phyloP scores from a whole-genome alignment of 2,329 filamentous ascomycete genomes.

The Canariomyces notabilis region DNA sequence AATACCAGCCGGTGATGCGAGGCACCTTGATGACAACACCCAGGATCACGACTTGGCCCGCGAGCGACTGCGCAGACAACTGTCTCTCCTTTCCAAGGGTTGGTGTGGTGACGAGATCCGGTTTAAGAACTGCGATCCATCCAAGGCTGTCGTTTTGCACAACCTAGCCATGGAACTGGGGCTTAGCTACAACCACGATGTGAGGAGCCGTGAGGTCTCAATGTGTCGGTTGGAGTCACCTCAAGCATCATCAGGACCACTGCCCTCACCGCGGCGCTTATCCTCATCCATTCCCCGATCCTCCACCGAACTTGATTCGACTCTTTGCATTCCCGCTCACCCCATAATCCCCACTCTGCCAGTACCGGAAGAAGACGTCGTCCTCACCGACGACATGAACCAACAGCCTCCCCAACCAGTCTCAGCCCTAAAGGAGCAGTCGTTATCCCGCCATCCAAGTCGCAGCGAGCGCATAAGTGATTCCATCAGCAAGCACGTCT shows the following conservation, averaged over 20 bases:
- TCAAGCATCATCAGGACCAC: not conserved
- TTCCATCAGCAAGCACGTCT: slow-evolving; percentile 25
- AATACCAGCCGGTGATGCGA: not conserved
- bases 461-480: slow-evolving; percentile 22
- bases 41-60: slow-evolving; percentile 16
- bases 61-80: slow-evolving; percentile 24
- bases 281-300: slow-evolving; percentile 12
- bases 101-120: slow-evolving; percentile 23
- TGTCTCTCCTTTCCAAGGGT: slow-evolving; percentile 26
- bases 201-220: slow-evolving; percentile 21
- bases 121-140: slow-evolving; percentile 26
- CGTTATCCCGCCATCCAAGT: slow-evolving; percentile 22
- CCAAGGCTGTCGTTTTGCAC: slow-evolving; percentile 27
- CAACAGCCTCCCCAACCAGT: not conserved
- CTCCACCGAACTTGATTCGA: slow-evolving; percentile 17
- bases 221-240: slow-evolving; percentile 21
- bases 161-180: slow-evolving; percentile 26
- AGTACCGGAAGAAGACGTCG: not conserved
- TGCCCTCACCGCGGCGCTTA: not conserved
- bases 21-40: not conserved
- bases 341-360: slow-evolving; percentile 5
- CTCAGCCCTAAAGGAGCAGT: slow-evolving; percentile 5
- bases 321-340: slow-evolving; percentile 13
- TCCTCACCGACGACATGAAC: not conserved
- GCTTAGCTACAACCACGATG: slow-evolving; percentile 28